These are phyloP conservation scores for Funneliformis geosporum DNA, from an alignment of 192 early-diverging fungal genomes.

Conservation along the genomic window DNA sequence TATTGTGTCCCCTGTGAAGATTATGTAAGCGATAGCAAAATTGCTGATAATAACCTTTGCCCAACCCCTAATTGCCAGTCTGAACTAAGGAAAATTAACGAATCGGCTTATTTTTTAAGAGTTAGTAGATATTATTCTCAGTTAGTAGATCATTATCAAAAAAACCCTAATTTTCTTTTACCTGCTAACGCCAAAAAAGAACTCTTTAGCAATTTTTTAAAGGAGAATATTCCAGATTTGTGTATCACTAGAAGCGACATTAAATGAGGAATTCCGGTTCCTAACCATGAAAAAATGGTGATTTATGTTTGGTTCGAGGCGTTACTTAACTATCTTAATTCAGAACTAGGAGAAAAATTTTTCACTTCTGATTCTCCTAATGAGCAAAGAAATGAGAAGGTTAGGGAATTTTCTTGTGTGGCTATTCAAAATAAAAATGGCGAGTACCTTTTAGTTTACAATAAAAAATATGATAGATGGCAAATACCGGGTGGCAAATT, in stretches of 20 bases:
- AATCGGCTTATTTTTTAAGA: constrained; percentile 7
- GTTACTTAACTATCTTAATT: constrained; percentile 13
- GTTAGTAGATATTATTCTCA: neutral
- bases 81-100: neutral
- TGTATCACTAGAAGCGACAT: neutral
- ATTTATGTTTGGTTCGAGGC: constrained; percentile 19
- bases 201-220: constrained; percentile 14
- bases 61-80: neutral
- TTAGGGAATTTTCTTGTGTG: neutral
- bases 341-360: neutral
- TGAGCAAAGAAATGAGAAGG: too few relatives aligned
- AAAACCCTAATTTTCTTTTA: constrained; percentile 14
- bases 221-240: neutral
- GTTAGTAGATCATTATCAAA: neutral
- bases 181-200: neutral
- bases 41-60: neutral
- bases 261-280: neutral
- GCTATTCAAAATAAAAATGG: constrained; percentile 23
- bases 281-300: neutral
- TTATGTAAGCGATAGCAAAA: neutral
- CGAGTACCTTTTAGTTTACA: neutral
- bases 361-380: neutral
- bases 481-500: constrained; percentile 4
- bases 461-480: neutral
- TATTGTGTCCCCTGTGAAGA: constrained; percentile 5